Evolutionary conservation across 2,329 filamentous ascomycete species (phyloP), one percentile per base, ranked within the genome.

Genomic region (Talaromyces atroroseus): DNA sequence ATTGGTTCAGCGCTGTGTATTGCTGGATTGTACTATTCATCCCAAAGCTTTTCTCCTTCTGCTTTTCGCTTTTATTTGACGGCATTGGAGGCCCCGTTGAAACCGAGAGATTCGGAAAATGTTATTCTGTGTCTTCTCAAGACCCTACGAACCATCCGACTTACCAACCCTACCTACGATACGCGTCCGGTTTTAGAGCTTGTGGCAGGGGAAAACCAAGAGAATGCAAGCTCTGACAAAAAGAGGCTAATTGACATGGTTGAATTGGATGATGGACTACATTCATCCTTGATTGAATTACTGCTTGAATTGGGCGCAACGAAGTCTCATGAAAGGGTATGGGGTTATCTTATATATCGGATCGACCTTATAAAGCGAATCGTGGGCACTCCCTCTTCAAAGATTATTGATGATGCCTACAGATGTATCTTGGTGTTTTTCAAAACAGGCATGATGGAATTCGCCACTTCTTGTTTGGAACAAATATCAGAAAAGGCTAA

Each of bases 1-100:
- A 32, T 66, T 5, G 57, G 50, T 2, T 42, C 48, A 14, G 16
- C 55, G 1, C 23, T 67, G 6, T 63, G 59, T 51, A 36, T 61
- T 38, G 44, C 68, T 34, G 69, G 68, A 0, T 67, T 74, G 53
- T 59, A 58, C 21, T 69, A 69, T 60, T 67, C 72, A 16, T 65
- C 62, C 18, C 59, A 66, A n/a, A 60, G 62, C 32, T 64, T 71
- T 36, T 69, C 66, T 7, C 46, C 61, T n/a, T 50, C 63, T 5
- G 65, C 68, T 38, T 58, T 75, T 5, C 58, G 62, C 23, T 57
- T 63, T 18, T 68, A 71, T 54, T 32, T 72, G 36, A 21, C 58
- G 14, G 54, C 52, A 14, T 67, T 65, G 48, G 46, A 56, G 58
- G 38, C 44, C 21, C 18, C 10, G 11, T 23, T 65, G 32, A 26